A percentile compares a stretch with the other conserved stretches of the same genome.
These are phyloP conservation scores for Collybiopsis confluens DNA, from an alignment of 768 basidiomycete genomes.

Conservation along the genomic window DNA sequence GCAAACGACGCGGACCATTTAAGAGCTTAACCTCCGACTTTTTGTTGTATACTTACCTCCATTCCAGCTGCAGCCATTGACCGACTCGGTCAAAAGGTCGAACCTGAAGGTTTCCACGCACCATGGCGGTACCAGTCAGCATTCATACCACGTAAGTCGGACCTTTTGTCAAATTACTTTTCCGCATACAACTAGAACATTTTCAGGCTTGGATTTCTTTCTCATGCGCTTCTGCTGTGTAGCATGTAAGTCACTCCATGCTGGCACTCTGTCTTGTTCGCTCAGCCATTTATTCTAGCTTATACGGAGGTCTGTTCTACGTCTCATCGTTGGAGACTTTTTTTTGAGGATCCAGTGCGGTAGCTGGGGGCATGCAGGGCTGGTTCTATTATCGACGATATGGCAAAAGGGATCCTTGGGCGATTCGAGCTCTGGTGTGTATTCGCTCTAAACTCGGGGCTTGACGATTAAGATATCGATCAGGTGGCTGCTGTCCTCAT, in stretches of 20 bases:
- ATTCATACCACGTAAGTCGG: not conserved
- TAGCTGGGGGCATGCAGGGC: constrained; percentile 12
- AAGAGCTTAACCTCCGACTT: too few relatives aligned
- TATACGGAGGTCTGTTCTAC: constrained; percentile 6
- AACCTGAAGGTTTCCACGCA: too few relatives aligned
- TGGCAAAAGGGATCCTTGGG: not conserved
- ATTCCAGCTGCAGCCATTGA: too few relatives aligned
- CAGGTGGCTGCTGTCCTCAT: constrained; percentile 5
- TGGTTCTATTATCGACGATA: constrained; percentile 12
- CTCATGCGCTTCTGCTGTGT: constrained; percentile 4
- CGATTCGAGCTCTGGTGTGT: constrained; percentile 3
- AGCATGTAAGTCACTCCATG: not conserved
- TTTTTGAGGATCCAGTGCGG: not conserved
- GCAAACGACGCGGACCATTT: too few relatives aligned
- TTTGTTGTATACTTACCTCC: too few relatives aligned
- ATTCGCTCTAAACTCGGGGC: too few relatives aligned
- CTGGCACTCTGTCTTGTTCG: not conserved
- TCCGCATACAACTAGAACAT: not conserved
- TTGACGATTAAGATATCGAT: not conserved
- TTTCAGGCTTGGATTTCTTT: constrained; percentile 2
- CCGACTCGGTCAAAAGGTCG: too few relatives aligned
- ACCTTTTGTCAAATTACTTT: not conserved
- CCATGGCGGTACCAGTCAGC: not conserved
- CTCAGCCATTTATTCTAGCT: not conserved
- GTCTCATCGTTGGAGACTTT: not conserved